Conservation (phyloP, 805 yeast genomes). For the Wickerhamomyces tratensis region DNA sequence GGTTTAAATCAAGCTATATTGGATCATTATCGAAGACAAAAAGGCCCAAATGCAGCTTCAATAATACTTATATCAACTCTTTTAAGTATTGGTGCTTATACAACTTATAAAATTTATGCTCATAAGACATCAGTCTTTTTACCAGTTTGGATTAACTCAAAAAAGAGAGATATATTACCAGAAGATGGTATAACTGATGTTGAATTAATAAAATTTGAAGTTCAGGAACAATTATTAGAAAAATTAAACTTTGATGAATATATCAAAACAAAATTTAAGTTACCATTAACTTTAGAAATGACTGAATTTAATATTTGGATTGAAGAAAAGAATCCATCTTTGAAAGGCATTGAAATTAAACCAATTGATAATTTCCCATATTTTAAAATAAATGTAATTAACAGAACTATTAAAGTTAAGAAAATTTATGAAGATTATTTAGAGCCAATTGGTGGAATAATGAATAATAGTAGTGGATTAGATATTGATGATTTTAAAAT, state of each 20-base stretch:
- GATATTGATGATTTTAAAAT: slow-evolving; percentile 7
- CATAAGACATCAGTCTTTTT: slow-evolving; percentile 3
- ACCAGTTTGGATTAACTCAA: slow-evolving; percentile 12
- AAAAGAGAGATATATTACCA: slow-evolving; percentile 5
- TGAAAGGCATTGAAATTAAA: slow-evolving; percentile 15
- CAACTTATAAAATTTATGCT: background rate
- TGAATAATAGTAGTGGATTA: background rate
- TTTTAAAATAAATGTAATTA: slow-evolving; percentile 6
- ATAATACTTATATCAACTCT: background rate
- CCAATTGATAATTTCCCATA: slow-evolving; percentile 9
- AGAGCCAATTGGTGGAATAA: slow-evolving; percentile 12
- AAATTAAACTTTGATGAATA: slow-evolving; percentile 10
- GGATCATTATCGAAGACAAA: background rate
- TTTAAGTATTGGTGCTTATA: background rate
- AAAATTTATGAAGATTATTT: slow-evolving; percentile 7
- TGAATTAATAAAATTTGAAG: slow-evolving; percentile 8
- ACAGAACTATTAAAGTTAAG: slow-evolving; percentile 10
- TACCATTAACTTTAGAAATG: slow-evolving; percentile 10
- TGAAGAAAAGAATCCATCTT: slow-evolving; percentile 10
- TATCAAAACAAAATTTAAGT: slow-evolving; percentile 11
- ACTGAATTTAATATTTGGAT: slow-evolving; percentile 15
- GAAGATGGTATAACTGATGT: slow-evolving; percentile 8
- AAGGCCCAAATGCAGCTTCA: background rate
- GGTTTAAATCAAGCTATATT: background rate
- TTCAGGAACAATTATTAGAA: slow-evolving; percentile 16